Conservation (phyloP, 108 stramenopile genomes). For the Discostella stelligeroides region DNA sequence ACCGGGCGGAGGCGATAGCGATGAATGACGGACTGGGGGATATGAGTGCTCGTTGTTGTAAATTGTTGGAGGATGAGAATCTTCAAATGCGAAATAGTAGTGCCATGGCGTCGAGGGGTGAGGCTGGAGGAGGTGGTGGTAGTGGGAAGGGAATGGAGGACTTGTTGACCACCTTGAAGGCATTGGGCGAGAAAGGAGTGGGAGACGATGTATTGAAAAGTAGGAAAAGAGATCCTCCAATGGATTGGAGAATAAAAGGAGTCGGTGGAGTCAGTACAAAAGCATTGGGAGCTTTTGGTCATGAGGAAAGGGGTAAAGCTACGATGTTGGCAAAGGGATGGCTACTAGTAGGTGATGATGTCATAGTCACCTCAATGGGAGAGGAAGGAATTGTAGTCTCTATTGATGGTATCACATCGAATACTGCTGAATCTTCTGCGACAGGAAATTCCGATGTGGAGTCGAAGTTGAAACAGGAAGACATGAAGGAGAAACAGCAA, state of each 20-base stretch:
- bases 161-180: slow-evolving; percentile 60
- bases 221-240: slow-evolving; percentile 2
- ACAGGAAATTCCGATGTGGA: background rate
- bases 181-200: slow-evolving; percentile 38
- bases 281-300: background rate
- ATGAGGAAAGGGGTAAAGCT: slow-evolving; percentile 11
- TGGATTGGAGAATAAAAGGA: slow-evolving; percentile 49
- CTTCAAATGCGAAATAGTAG: slow-evolving; percentile 45
- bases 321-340: slow-evolving; percentile 59
- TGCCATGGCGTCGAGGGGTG: slow-evolving; percentile 19
- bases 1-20: slow-evolving; percentile 56
- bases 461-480: background rate
- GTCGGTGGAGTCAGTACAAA: slow-evolving; percentile 60
- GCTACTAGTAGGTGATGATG: slow-evolving; percentile 76
- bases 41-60: slow-evolving; percentile 60
- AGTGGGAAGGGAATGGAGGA: slow-evolving; percentile 64
- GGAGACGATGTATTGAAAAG: slow-evolving; percentile 10
- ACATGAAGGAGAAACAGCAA: slow-evolving; percentile 13
- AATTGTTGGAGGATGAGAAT: slow-evolving; percentile 60
- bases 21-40: slow-evolving; percentile 56
- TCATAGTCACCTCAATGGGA: slow-evolving; percentile 70
- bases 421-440: background rate
- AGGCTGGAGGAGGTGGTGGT: slow-evolving; percentile 2
- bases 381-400: slow-evolving; percentile 57
- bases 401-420: slow-evolving; percentile 32